These are phyloP conservation scores for Trichaptum fuscoviolaceum DNA, from an alignment of 768 basidiomycete species.

Conservation along the genomic window DNA sequence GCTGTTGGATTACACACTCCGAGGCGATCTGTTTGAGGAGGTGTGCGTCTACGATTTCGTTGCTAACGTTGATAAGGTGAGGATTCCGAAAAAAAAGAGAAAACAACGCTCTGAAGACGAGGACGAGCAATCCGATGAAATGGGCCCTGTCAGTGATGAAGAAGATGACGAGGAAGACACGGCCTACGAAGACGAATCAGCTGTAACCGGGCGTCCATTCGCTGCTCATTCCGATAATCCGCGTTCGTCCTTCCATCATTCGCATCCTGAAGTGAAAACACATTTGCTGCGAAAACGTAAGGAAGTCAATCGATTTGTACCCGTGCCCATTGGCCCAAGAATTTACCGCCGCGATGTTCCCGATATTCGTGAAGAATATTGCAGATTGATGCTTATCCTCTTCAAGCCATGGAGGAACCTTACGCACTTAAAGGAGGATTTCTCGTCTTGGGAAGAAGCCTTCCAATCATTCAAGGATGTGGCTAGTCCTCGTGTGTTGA, in stretches of 20 bases:
- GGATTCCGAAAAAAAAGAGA: slow-evolving; percentile 8
- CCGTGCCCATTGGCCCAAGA: slow-evolving; percentile 29
- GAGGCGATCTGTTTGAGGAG: slow-evolving; percentile 13
- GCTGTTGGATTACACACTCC: slow-evolving; percentile 22
- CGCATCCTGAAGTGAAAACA: slow-evolving; percentile 19
- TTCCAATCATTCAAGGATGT: slow-evolving; percentile 18
- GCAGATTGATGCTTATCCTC: slow-evolving; percentile 34
- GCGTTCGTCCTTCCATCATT: slow-evolving; percentile 3
- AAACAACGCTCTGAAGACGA: slow-evolving; percentile 3
- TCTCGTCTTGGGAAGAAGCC: slow-evolving; percentile 25
- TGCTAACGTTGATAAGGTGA: slow-evolving; percentile 17
- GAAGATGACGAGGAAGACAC: slow-evolving; percentile 10
- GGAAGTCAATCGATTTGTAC: slow-evolving; percentile 15
- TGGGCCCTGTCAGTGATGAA: slow-evolving; percentile 1
- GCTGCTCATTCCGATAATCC: background rate
- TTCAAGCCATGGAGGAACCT: slow-evolving; percentile 37
- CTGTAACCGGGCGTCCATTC: too few relatives aligned
- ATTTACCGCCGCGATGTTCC: slow-evolving; percentile 27
- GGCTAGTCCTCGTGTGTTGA: slow-evolving; percentile 7
- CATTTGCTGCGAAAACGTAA: slow-evolving; percentile 15
- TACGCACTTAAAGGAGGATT: slow-evolving; percentile 19
- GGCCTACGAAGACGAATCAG: too few relatives aligned
- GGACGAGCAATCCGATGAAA: background rate
- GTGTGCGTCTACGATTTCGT: slow-evolving; percentile 28
- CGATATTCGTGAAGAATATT: slow-evolving; percentile 19